Conservation (phyloP, 257 asterid genomes). For the Scutellaria galericulata region DNA sequence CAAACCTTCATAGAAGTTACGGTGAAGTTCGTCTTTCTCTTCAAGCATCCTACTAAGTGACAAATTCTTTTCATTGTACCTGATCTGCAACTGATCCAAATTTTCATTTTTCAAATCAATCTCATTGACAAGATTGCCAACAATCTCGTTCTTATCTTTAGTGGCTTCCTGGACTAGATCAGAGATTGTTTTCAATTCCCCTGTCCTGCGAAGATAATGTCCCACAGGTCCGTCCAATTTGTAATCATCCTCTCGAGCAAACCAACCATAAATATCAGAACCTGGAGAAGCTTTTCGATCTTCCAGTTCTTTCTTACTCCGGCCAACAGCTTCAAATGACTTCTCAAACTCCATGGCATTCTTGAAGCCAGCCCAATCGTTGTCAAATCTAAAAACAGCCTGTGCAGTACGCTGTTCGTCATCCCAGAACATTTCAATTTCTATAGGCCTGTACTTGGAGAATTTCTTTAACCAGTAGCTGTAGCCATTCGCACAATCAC, state of each 20-base stretch:
- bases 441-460: conserved; percentile 37
- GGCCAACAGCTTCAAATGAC: conserved; percentile 40
- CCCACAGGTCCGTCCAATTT: conserved; percentile 39
- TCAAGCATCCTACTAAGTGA: conserved; percentile 79
- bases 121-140: conserved; percentile 67
- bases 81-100: conserved; percentile 63
- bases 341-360: conserved; percentile 44
- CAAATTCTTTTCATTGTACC: conserved; percentile 59
- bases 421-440: conserved; percentile 34
- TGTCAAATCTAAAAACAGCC: conserved; percentile 37
- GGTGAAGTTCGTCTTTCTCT: conserved; percentile 86
- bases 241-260: conserved; percentile 43
- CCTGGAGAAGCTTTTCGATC: conserved; percentile 32
- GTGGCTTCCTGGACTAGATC: conserved; percentile 40
- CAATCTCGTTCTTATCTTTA: conserved; percentile 50
- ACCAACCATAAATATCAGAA: conserved; percentile 39
- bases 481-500: conserved; percentile 23
- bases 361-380: conserved; percentile 45
- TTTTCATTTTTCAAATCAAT: conserved; percentile 71
- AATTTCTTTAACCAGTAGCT: conserved; percentile 37
- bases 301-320: conserved; percentile 35
- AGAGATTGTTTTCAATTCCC: conserved; percentile 36
- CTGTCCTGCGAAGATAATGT: conserved; percentile 38
- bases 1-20: conserved; percentile 73
- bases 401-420: conserved; percentile 10